Base-by-base conservation (phyloP, 2,329 filamentous ascomycete species). In the Paramyrothecium sp. region DNA sequence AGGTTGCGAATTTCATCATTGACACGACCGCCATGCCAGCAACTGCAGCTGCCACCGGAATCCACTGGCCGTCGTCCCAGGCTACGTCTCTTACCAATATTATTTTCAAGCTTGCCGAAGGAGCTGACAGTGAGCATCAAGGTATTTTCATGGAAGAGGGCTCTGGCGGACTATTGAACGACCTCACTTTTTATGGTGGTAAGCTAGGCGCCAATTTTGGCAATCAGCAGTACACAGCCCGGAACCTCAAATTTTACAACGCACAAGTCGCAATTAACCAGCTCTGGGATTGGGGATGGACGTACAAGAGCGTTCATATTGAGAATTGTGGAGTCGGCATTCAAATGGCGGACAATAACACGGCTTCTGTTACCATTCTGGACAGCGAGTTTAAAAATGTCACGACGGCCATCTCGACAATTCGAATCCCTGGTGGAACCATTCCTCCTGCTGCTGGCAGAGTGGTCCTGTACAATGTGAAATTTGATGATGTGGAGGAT, bases 281-380 rank as follows among this genome's bases (percentile, higher is more conserved):
- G 77, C 82, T 88, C 60, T 92, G 89, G 89, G 84, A 89, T 69
- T 92, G 89, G 89, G 83, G 85, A 1, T 92, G 88, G 86, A 88
- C 85, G 5, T 89, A 90, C 76, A 89, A 89, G 72, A 85, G 82
- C 21, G 68, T 90, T 19, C 76, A 73, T 22, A 84, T 91, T 70
- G 81, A 84, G 67, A 79, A 88, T 67, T 89, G 87, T 67, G 75
- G 75, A 11, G 77, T 89, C 34, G 89, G 88, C 16, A 77, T 91
- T 57, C 86, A 90, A 67, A 88, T 92, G 80, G 80, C 78, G 53
- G 73, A 75, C 2, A 54, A 61, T 16, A 83, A 82, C 16, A 89
- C 93, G 23, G 90, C 90, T 44, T 94, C 90, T 0, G 84, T 93
- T 23, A 79, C 91, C 38, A 73, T 96, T 33, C 77, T 93, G 50